phyloP scores from a whole-genome alignment of 495 filamentous ascomycete species.

The Neurospora sp. region DNA sequence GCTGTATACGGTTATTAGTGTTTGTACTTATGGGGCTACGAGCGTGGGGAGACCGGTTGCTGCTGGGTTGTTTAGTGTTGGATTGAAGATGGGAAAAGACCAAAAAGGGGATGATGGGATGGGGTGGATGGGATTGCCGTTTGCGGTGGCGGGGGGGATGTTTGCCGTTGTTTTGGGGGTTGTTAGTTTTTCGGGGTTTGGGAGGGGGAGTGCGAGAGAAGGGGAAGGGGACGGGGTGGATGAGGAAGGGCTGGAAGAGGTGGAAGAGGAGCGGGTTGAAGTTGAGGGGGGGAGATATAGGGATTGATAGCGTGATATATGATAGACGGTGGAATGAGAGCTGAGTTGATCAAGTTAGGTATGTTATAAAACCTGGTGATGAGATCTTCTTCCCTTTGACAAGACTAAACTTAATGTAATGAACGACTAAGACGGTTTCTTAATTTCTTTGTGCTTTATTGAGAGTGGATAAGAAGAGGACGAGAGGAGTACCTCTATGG shows the following conservation, averaged over 20 bases:
- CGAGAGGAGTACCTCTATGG: too few relatives aligned
- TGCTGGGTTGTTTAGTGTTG: slow-evolving; percentile 32
- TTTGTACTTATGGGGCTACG: slow-evolving; percentile 40
- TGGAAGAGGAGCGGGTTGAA: neutral
- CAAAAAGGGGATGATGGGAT: slow-evolving; percentile 10
- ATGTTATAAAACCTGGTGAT: too few relatives aligned
- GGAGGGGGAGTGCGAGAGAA: neutral
- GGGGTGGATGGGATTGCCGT: slow-evolving; percentile 44
- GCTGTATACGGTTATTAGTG: slow-evolving; percentile 45
- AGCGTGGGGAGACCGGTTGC: slow-evolving; percentile 39
- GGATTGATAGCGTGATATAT: too few relatives aligned
- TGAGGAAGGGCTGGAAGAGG: neutral
- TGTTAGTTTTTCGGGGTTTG: neutral
- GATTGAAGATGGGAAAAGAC: neutral
- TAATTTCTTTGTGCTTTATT: too few relatives aligned
- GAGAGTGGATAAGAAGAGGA: too few relatives aligned
- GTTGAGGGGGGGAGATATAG: neutral
- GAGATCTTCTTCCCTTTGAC: too few relatives aligned
- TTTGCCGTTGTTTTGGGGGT: neutral
- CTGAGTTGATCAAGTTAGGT: too few relatives aligned
- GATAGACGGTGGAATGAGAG: too few relatives aligned
- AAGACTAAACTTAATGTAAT: neutral
- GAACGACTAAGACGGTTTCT: too few relatives aligned
- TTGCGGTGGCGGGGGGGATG: slow-evolving; percentile 1
- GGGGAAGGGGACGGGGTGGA: neutral